Evolutionary conservation across 2,329 filamentous ascomycete species (phyloP).

Genomic region (Aspergillus texensis): DNA sequence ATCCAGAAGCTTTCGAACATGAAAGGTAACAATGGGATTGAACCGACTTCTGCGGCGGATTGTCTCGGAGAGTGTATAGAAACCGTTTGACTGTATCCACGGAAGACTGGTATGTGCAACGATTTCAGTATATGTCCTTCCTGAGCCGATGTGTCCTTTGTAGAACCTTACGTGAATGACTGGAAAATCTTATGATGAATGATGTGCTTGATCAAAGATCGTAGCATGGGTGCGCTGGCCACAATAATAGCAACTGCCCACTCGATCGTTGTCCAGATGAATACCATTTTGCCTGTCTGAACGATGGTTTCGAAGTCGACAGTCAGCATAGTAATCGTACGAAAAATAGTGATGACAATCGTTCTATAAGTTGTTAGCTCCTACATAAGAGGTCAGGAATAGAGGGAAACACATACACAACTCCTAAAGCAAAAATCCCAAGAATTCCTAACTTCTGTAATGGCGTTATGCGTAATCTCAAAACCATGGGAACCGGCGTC

Average conservation of each 20-base stretch:
- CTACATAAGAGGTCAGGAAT: not conserved
- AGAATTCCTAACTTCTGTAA: no score
- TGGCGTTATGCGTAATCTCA: no score
- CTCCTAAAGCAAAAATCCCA: no score
- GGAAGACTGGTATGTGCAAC: not conserved
- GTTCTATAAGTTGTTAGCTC: not conserved
- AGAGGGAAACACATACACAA: no score
- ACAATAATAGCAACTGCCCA: constrained; percentile 9
- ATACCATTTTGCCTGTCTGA: no score
- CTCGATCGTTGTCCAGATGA: not conserved
- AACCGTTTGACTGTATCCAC: not conserved
- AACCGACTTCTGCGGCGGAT: not conserved
- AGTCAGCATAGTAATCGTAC: not conserved
- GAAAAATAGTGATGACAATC: constrained; percentile 1
- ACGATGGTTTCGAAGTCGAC: not conserved
- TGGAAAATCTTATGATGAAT: not conserved
- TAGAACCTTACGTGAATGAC: not conserved
- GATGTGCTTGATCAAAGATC: constrained; percentile 1
- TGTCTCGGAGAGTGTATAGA: not conserved
- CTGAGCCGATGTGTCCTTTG: not conserved
- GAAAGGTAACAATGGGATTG: not conserved
- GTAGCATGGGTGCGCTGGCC: not conserved
- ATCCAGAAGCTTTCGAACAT: not conserved
- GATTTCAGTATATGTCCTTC: not conserved
- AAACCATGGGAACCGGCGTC: no score